Evolutionary conservation across 225 moss, liverwort and hornwort genomes (phyloP), one percentile per base, ranked within the genome.

Genomic region (Bryoerythrophyllum caledonicum): DNA sequence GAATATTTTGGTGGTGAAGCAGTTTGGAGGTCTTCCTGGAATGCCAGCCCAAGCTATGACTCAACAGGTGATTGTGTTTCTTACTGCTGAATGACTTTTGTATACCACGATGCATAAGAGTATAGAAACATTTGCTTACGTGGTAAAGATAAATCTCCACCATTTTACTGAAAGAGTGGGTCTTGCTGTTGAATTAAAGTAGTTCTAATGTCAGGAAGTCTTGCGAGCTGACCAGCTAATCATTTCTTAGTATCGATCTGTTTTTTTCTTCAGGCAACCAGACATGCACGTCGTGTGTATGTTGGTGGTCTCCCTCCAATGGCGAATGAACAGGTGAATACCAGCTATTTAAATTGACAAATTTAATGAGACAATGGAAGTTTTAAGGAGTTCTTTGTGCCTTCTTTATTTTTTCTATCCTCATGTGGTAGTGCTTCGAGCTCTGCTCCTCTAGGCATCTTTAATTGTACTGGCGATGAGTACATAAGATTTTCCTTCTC

Each of bases 231-330:
- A 62, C 62, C 46, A 67, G 37, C 70, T 73, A 40, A 32, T 58
- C 49, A 12, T 70, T 28, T 40, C 75, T 57, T 38, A 8, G 52
- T 52, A 57, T 58, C n/a, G 61, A 57, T 32, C 14, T 67, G 63
- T 62, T 75, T 16, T 75, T 37, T 75, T 62, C 79, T 79, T 90
- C 82, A 96, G 96, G 96, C 96, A 75, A 96, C 96, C 63, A 88
- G 96, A 68, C 96, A 96, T 88, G 96, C 96, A 41, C 96, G 96
- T 78, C 89, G 96, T 60, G 96, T 96, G 21, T 96, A 96, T 82
- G 96, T 96, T 63, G 96, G 96, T 80, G 96, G 96, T 70, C 82
- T 96, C 34, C 96, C 96, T 35, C 96, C 96, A 62, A 92, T 96
- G 96, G 96, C 96, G 3, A 96, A 96, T 77, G 96, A 96, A 78